Evolutionary conservation across 257 asterid genomes (phyloP).

Genomic region (Rehmannia glutinosa): DNA sequence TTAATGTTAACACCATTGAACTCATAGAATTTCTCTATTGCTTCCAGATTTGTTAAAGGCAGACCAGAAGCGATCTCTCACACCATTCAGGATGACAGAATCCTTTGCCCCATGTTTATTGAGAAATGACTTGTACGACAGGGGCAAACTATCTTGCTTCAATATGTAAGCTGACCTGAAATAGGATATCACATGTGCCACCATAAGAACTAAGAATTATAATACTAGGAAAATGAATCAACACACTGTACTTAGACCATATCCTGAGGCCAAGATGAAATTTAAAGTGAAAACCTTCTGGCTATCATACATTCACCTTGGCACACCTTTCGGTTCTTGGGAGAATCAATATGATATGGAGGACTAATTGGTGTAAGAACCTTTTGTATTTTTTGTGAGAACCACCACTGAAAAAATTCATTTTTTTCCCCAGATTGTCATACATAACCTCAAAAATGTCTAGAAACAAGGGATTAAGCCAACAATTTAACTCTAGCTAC

Average conservation of each 20-base stretch:
- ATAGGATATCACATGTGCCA: constrained; percentile 17
- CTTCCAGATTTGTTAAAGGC: constrained; percentile 69
- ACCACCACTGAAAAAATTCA: not conserved
- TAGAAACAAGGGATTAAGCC: not conserved
- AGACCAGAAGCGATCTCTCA: constrained; percentile 77
- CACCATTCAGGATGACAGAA: constrained; percentile 69
- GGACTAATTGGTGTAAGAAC: not conserved
- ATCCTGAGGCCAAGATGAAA: not conserved
- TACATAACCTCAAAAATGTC: not conserved
- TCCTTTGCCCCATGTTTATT: constrained; percentile 94
- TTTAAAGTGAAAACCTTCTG: not conserved
- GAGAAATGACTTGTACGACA: constrained; percentile 87
- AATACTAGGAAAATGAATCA: constrained; percentile 7
- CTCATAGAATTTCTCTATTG: constrained; percentile 67
- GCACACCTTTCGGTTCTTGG: not conserved
- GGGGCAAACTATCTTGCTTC: constrained; percentile 86
- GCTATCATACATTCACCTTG: not conserved
- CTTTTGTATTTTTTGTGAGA: not conserved
- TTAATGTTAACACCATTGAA: constrained; percentile 69
- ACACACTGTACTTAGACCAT: not conserved
- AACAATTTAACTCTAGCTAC: not conserved
- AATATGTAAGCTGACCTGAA: constrained; percentile 85
- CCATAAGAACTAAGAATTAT: constrained; percentile 9
- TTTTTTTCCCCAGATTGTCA: not conserved
- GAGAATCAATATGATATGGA: not conserved